Conservation (phyloP, 441 rosid genomes). For the Erodium chrysanthum region DNA sequence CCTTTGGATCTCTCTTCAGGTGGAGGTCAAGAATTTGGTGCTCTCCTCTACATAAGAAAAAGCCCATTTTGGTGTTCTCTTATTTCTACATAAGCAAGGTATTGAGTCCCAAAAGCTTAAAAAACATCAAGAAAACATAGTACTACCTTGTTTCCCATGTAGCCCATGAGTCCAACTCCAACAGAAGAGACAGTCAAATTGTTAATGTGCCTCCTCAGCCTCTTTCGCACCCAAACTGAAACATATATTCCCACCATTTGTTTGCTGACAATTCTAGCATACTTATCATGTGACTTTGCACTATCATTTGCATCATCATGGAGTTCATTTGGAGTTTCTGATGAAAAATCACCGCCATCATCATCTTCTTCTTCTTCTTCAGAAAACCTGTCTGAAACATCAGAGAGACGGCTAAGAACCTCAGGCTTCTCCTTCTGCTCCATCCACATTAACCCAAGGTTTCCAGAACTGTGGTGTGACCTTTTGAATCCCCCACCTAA, state of each 20-base stretch:
- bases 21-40: too few relatives aligned
- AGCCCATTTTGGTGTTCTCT: too few relatives aligned
- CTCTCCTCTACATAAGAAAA: too few relatives aligned
- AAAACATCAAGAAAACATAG: neutral
- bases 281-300: constrained; percentile 33
- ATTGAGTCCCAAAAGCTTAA: too few relatives aligned
- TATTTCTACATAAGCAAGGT: too few relatives aligned
- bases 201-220: constrained; percentile 78
- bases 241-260: constrained; percentile 97
- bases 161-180: constrained; percentile 98
- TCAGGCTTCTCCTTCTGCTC: constrained; percentile 35
- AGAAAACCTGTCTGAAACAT: constrained; percentile 29
- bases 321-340: constrained; percentile 28
- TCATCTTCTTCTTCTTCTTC: constrained; percentile 35
- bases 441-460: constrained; percentile 36
- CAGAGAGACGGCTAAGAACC: constrained; percentile 30
- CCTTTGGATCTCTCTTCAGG: too few relatives aligned
- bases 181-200: constrained; percentile 86
- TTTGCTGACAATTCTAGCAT: constrained; percentile 84
- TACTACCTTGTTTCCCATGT: constrained; percentile 96
- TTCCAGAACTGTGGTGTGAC: constrained; percentile 60
- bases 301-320: constrained; percentile 13
- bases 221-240: constrained; percentile 81
- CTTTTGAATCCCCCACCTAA: constrained; percentile 42
- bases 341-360: constrained; percentile 20